These are phyloP conservation scores for Phytophthora megakarya DNA, from an alignment of 352 stramenopile genomes.

Conservation along the genomic window DNA sequence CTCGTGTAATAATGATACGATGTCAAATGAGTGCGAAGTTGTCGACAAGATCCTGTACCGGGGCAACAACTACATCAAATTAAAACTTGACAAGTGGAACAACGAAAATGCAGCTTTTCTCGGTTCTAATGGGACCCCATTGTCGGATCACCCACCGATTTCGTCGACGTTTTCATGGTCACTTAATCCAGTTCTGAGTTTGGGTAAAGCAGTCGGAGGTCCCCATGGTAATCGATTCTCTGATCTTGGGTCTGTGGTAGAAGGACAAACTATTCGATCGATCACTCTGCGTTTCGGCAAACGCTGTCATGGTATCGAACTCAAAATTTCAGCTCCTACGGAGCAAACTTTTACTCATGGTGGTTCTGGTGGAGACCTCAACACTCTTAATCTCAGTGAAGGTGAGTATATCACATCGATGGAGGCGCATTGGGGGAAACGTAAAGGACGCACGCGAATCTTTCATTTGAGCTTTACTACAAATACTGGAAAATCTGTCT, in stretches of 20 bases:
- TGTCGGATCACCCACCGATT: constrained; percentile 62
- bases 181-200: constrained; percentile 29
- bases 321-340: constrained; percentile 39
- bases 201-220: constrained; percentile 44
- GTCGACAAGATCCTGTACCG: constrained; percentile 71
- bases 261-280: constrained; percentile 33
- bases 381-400: constrained; percentile 40
- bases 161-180: constrained; percentile 48
- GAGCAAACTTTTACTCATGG: constrained; percentile 45
- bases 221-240: constrained; percentile 50
- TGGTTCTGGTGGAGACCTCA: constrained; percentile 36
- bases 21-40: constrained; percentile 54
- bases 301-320: constrained; percentile 46
- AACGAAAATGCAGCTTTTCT: constrained; percentile 53
- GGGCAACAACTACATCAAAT: constrained; percentile 49
- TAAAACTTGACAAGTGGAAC: constrained; percentile 47
- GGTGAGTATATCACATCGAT: constrained; percentile 54
- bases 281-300: constrained; percentile 38
- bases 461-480: constrained; percentile 53
- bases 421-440: constrained; percentile 48
- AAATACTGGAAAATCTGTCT: constrained; percentile 34
- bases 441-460: constrained; percentile 38
- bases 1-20: constrained; percentile 38
- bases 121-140: constrained; percentile 32
- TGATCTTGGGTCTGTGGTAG: constrained; percentile 30